Evolutionary conservation across 257 asterid species (phyloP), one percentile per base, ranked within the genome.

Genomic region (Solanum neorickii): DNA sequence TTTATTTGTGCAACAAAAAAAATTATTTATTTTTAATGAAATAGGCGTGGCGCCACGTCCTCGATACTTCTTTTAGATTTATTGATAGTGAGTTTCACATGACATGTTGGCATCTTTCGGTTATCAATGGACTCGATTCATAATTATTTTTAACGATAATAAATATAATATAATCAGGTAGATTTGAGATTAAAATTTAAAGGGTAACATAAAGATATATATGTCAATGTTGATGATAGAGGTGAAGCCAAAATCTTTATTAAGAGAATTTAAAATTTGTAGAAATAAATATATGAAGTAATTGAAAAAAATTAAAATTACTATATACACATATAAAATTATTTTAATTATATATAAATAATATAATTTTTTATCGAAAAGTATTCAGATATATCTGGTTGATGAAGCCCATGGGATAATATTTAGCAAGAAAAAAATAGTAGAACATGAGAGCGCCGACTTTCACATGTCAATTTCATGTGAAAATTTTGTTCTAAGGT

Each of bases 1-100:
- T 47, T 78, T 78, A 15, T 78, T 47, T 80, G 15, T 47, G 68
- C 66, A 47, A 47, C 82, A 76, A 13, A 47, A 14, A 47, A 49
- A 5, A 49, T 49, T 47, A 47, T 27, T 42, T 5, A 80, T 15
- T 29, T 47, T 47, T 47, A 80, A 80, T 80, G 11, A 47, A 46
- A 80, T 80, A 27, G 85, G 68, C 44, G 85, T 80, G 85, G 85
- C 85, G 37, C 85, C 68, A 80, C 85, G 44, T 80, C 85, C 77
- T 70, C 13, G 42, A 15, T 70, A 42, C 5, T 27, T 47, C 65
- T 47, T 47, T 31, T 47, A 18, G 42, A 80, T 29, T 73, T 16
- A 15, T 29, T 9, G 68, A 12, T 49, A 47, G 85, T 80, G 85
- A 80, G 44, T 47, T 75, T 80, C 85, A 80, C 68, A 80, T 47